These are phyloP conservation scores for Dactylellina leptospora DNA, from an alignment of 2,329 filamentous ascomycete genomes.

Conservation along the genomic window DNA sequence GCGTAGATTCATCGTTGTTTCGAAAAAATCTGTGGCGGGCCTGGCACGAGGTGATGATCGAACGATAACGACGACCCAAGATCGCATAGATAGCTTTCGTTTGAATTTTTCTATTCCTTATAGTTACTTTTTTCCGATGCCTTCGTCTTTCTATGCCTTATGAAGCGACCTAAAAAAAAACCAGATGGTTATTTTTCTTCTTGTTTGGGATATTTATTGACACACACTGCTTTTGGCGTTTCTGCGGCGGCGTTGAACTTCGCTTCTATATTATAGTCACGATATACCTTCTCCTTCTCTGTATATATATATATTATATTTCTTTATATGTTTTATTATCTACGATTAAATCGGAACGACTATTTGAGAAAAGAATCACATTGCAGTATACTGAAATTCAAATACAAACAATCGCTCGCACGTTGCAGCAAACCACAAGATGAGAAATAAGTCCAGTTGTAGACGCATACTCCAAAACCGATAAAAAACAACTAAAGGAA, in stretches of 20 bases:
- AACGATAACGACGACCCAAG: conserved; percentile 13
- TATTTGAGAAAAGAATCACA: background rate
- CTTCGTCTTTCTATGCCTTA: background rate
- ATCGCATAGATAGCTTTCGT: conserved; percentile 15
- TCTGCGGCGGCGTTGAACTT: conserved; percentile 14
- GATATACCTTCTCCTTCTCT: conserved; percentile 16
- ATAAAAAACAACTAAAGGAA: too few species aligned
- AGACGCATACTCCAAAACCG: too few species aligned
- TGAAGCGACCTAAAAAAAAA: background rate
- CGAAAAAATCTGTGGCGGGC: too few species aligned
- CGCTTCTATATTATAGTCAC: conserved; percentile 2
- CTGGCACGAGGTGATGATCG: too few species aligned
- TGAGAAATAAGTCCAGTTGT: too few species aligned
- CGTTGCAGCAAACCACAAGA: too few species aligned
- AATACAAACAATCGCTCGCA: too few species aligned
- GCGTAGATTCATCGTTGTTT: background rate
- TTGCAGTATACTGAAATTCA: background rate
- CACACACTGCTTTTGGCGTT: conserved; percentile 27
- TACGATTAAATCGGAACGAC: conserved; percentile 5
- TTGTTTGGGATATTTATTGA: background rate
- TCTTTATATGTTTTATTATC: conserved; percentile 5
- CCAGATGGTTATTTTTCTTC: background rate
- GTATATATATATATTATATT: conserved; percentile 29
- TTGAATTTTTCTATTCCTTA: background rate
- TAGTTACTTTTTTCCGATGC: background rate